Base-by-base conservation (phyloP, 305 asterid genomes). In the Plantago lanceolata region DNA sequence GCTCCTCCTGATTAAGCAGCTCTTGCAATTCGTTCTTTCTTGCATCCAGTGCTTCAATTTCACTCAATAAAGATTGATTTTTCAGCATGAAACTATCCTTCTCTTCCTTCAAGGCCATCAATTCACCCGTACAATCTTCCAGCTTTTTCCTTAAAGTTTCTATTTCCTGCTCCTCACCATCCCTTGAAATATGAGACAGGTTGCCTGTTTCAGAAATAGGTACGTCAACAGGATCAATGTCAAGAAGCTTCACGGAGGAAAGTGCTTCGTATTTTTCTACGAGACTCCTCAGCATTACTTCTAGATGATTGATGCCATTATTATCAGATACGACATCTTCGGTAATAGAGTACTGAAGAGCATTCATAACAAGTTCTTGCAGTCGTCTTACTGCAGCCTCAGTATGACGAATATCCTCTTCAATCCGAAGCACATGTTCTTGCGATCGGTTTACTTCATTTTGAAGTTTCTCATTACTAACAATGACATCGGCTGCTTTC, bases 1-100 rank as follows among this genome's bases (percentile, higher is more conserved):
- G 94, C 71, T 90, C 96, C 78, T 94, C 97, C 69, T 81, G 90
- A 74, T 64, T 82, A 70, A 83, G 92, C 53, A 80, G 78, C 70
- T 78, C 81, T 78, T 82, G 85, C 75, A 88, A 62, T 75, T 86
- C 97, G 52, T 73, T 84, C 78, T 68, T 83, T 73, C 72, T 81
- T 29, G 65, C 65, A 74, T 80, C 76, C 75, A 83, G 75, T 56
- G 75, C 86, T 72, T 87, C 95, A 40, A 84, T 66, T 68, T 84
- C 84, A 64, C 13, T 71, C 69, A 81, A 70, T 75, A 90, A 73
- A 73, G 94, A 80, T 63, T 84, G 84, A 66, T 78, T 84, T 40
- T 66, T 72, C 73, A 64, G 76, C 72, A 65, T 18, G 59, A 48
- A 69, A 53, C 47, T 71, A 48, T 90, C 90, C 53, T 82, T 86